These are phyloP conservation scores for Cercospora beticola DNA, from an alignment of 2,329 filamentous ascomycete species.

Conservation along the genomic window DNA sequence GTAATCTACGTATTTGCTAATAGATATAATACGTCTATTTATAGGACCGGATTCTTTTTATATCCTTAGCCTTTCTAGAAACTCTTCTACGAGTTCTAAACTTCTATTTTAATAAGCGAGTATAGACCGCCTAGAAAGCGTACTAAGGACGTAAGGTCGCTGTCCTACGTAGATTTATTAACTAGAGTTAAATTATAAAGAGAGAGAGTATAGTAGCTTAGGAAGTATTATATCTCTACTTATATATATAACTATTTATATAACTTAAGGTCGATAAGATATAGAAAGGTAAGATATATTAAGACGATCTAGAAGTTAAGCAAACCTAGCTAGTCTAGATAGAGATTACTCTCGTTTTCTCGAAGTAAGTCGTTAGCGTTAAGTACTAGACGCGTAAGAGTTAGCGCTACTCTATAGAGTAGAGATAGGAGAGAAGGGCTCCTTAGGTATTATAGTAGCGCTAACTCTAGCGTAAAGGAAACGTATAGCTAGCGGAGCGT, in stretches of 20 bases:
- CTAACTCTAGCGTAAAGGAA: not conserved
- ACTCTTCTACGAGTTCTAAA: not conserved
- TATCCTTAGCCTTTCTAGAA: not conserved
- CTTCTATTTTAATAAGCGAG: not conserved
- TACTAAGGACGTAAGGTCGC: not conserved
- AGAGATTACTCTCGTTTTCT: not conserved
- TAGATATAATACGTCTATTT: not conserved
- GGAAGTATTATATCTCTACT: not conserved
- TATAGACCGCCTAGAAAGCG: not conserved
- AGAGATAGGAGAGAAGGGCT: not conserved
- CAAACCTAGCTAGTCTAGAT: not conserved
- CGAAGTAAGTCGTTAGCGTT: not conserved
- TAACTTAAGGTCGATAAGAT: not conserved
- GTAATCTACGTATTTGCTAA: not conserved
- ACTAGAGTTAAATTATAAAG: not conserved
- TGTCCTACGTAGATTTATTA: not conserved
- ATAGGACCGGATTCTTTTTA: not conserved
- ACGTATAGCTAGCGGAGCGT: not conserved
- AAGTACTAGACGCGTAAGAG: not conserved
- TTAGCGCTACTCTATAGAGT: not conserved
- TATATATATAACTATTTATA: not conserved
- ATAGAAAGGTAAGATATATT: not conserved
- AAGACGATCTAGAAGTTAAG: not conserved
- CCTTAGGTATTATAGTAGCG: not conserved
- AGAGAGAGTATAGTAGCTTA: not conserved